Base-by-base conservation (phyloP, 306 rosid genomes). In the Ziziphus jujuba region DNA sequence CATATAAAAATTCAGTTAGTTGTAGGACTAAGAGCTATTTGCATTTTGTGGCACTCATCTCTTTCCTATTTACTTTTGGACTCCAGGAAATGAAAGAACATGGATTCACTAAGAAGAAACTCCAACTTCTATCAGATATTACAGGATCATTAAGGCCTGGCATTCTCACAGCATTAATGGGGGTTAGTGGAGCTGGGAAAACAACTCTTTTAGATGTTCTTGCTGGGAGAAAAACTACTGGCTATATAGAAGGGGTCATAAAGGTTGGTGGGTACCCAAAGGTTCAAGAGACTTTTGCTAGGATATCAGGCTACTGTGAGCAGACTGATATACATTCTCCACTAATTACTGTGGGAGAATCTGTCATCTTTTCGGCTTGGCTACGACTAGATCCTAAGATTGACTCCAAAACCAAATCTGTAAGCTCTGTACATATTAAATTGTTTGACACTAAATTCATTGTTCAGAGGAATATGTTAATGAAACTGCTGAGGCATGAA, bases 311-410 rank as follows among this genome's bases (percentile, higher is more conserved):
- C 52, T 83, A 83, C 62, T 76, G 84, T 56, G 82, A 83, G 69
- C 87, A 80, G 56, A 73, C 63, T 23, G 84, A 83, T 33, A 55
- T 83, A 24, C 84, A 79, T 70, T 82, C 87, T 50, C 87, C 87
- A 49, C 72, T 65, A 19, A 72, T 83, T 50, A 83, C 87, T 1
- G 82, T 83, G 35, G 80, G 76, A 76, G 87, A 79, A 61, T 83
- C 87, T 10, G 21, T 83, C 20, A 66, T 70, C 1, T 83, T 76
- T 63, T 79, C 87, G 35, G 80, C 84, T 66, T 79, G 82, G 84
- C 72, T 79, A 10, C 84, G 80, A 22, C 76, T 83, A n/a, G 53
- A 71, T 58, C 38, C 82, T 22, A 72, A 66, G 22, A 71, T 83
- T 13, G 76, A 79, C 52, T 54, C 69, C 5, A 67, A 83, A 52